Percentiles rank a stretch among this genome's conserved stretches.
Evolutionary conservation across 2,329 filamentous ascomycete genomes (phyloP).

Genomic region (Cadophora malorum): DNA sequence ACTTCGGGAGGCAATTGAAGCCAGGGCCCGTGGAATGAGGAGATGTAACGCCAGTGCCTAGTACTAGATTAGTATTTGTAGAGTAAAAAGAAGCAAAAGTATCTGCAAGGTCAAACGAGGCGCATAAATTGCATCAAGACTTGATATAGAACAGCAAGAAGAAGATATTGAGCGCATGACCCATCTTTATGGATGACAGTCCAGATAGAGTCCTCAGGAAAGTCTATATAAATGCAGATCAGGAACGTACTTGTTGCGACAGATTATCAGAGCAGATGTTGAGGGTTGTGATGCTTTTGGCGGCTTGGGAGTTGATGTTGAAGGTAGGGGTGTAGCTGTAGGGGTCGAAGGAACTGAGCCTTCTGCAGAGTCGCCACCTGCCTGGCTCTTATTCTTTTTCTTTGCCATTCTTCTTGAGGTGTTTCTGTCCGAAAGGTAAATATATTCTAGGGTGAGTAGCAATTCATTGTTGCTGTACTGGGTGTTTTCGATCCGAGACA

Average conservation of each 20-base stretch:
- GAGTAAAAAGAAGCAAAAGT: slow-evolving; percentile 12
- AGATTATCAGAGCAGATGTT: slow-evolving; percentile 62
- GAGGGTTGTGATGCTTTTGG: slow-evolving; percentile 47
- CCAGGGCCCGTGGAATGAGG: slow-evolving; percentile 84
- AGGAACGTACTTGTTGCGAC: slow-evolving; percentile 70
- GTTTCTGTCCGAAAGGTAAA: neutral
- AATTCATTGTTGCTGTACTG: slow-evolving; percentile 14
- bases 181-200: slow-evolving; percentile 6
- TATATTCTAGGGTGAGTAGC: slow-evolving; percentile 9
- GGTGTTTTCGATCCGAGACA: neutral
- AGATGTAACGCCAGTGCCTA: slow-evolving; percentile 87
- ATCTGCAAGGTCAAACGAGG: neutral
- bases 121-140: neutral
- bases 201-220: neutral
- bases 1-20: slow-evolving; percentile 79
- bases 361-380: slow-evolving; percentile 41
- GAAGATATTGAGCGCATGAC: neutral
- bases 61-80: slow-evolving; percentile 24
- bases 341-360: slow-evolving; percentile 32
- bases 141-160: slow-evolving; percentile 6
- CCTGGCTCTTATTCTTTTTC: slow-evolving; percentile 54
- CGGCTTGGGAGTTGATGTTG: slow-evolving; percentile 37
- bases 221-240: neutral
- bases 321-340: slow-evolving; percentile 30
- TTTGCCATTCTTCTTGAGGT: slow-evolving; percentile 50